A percentile compares a stretch with the other conserved stretches of the same genome.
phyloP scores from a whole-genome alignment of 768 basidiomycete genomes.

The Tephrocybe sp. region DNA sequence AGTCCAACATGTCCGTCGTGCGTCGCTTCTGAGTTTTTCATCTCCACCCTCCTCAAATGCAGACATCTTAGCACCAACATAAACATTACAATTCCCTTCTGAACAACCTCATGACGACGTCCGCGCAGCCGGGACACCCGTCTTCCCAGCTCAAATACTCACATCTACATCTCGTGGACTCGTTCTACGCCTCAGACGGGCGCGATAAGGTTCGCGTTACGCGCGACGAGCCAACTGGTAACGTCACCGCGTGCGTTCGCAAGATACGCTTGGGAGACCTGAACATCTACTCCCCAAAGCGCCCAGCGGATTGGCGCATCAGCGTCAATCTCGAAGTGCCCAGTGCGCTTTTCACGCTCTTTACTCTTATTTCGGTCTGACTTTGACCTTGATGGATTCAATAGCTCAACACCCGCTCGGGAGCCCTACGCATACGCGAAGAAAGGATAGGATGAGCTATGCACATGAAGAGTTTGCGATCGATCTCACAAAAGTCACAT shows the following conservation, averaged over 20 bases:
- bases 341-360: slow-evolving; percentile 42
- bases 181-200: slow-evolving; percentile 59
- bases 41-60: slow-evolving; percentile 11
- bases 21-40: slow-evolving; percentile 29
- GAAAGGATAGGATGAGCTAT: slow-evolving; percentile 93
- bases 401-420: slow-evolving; percentile 71
- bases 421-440: slow-evolving; percentile 55
- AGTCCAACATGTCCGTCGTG: slow-evolving; percentile 91
- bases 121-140: slow-evolving; percentile 49
- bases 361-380: too few relatives aligned
- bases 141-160: slow-evolving; percentile 67
- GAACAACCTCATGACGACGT: slow-evolving; percentile 72
- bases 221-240: slow-evolving; percentile 70
- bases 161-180: slow-evolving; percentile 79
- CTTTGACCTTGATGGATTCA: neutral
- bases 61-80: slow-evolving; percentile 68
- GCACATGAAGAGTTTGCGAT: slow-evolving; percentile 90
- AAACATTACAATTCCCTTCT: slow-evolving; percentile 82
- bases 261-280: slow-evolving; percentile 87
- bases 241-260: slow-evolving; percentile 64
- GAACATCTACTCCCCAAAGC: slow-evolving; percentile 83
- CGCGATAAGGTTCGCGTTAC: slow-evolving; percentile 79
- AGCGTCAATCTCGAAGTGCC: slow-evolving; percentile 92
- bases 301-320: slow-evolving; percentile 86
- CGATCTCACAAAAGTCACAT: slow-evolving; percentile 91